Base-by-base conservation (phyloP, 2,329 filamentous ascomycete genomes). In the Alternaria rosae region DNA sequence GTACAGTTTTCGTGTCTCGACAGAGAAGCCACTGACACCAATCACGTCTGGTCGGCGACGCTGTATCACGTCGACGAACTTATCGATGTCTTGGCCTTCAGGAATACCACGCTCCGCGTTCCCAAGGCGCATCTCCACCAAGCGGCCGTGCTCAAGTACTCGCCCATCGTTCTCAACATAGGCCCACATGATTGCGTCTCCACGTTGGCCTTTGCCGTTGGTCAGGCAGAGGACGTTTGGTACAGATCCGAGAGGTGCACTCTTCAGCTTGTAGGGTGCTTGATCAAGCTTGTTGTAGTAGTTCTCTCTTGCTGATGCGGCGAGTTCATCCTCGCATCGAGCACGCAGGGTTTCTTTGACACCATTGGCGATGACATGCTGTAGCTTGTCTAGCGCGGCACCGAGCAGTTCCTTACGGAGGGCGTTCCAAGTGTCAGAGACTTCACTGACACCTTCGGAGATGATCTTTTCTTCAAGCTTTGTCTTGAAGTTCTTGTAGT, bases 331-430 rank as follows among this genome's bases (percentile, higher is more conserved):
- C 79, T 99, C 94, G 75, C 95, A 99, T 70, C 94, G 93, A 9
- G 93, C 94, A 70, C 93, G 92, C 68, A 99, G 87, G 48, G 92
- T 93, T 76, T 99, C 95, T 80, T 98, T 98, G 65, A 98, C 93
- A 60, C 93, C 93, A 77, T 94, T 95, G 60, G 92, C 88, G 71
- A 98, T 94, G 67, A 96, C 84, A 70, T 86, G 89, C 71, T 97
- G 91, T 44, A 99, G 85, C 76, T 94, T 97, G 9, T 86, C 83
- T 62, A 97, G 88, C 0, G 94, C 93, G 57, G 90, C 78, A 69
- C 97, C 92, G 52, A 99, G 83, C 1, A 96, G 90, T 73, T 96
- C 93, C 68, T 90, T 89, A 35, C 95, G 91, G 72, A 97, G 89
- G 50, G 90, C 87, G 70, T 97, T 97, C 95, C 95, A 99, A 10